Percentiles rank a stretch among this genome's conserved stretches.
phyloP scores from a whole-genome alignment of 2,329 filamentous ascomycete genomes.

The Leptoxyphium fumago region DNA sequence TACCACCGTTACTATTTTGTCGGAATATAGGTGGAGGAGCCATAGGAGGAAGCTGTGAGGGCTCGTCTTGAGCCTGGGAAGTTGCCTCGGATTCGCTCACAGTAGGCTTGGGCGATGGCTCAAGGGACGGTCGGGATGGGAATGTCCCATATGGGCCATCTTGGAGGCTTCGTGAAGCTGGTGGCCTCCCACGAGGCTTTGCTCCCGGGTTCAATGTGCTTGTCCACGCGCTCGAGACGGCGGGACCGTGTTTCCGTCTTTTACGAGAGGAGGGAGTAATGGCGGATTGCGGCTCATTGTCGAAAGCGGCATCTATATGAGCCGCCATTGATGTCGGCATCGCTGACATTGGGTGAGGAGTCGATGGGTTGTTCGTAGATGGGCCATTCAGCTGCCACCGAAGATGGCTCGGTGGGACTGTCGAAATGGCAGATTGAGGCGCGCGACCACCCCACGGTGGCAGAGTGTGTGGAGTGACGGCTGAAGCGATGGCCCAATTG shows the following conservation, averaged over 20 bases:
- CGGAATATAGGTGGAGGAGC: slow-evolving; percentile 9
- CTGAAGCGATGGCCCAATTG: slow-evolving; percentile 30
- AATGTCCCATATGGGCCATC: slow-evolving; percentile 55
- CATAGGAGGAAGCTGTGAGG: slow-evolving; percentile 11
- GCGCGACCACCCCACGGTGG: slow-evolving; percentile 22
- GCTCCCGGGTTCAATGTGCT: slow-evolving; percentile 48
- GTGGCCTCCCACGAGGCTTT: slow-evolving; percentile 67
- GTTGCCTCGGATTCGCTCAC: slow-evolving; percentile 17
- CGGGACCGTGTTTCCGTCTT: slow-evolving; percentile 60
- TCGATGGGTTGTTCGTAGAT: slow-evolving; percentile 10
- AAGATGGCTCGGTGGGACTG: slow-evolving; percentile 24
- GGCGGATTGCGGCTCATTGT: slow-evolving; percentile 54
- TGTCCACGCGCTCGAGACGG: slow-evolving; percentile 82
- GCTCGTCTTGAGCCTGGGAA: slow-evolving; percentile 13
- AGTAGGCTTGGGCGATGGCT: neutral
- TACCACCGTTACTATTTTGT: slow-evolving; percentile 15
- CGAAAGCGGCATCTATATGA: slow-evolving; percentile 31
- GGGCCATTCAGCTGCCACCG: slow-evolving; percentile 17
- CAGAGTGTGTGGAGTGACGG: slow-evolving; percentile 22
- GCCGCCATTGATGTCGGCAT: slow-evolving; percentile 36
- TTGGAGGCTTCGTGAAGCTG: slow-evolving; percentile 51
- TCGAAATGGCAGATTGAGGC: slow-evolving; percentile 28
- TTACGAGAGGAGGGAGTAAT: slow-evolving; percentile 41
- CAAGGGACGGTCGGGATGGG: slow-evolving; percentile 38
- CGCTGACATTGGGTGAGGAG: slow-evolving; percentile 63